Conservation (phyloP, 495 filamentous ascomycete genomes). For the Aspergillus cristatus region DNA sequence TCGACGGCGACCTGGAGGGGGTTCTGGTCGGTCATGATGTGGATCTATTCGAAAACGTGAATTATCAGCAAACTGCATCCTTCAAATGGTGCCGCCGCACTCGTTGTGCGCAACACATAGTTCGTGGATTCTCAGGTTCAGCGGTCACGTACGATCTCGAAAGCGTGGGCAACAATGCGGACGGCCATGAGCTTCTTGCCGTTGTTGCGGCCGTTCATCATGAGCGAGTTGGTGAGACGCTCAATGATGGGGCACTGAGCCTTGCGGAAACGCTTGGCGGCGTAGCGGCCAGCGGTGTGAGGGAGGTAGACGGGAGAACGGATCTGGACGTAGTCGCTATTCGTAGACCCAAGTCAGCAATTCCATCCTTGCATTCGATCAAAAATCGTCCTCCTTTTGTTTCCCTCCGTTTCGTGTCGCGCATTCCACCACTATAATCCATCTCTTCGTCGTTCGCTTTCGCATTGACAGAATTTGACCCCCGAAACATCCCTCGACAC, state of each 20-base stretch:
- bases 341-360: conserved; percentile 37
- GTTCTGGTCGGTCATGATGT: conserved; percentile 99
- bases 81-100: conserved; percentile 1
- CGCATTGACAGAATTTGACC: conserved; percentile 7
- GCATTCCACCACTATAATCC: neutral
- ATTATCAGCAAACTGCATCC: conserved; percentile 4
- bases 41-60: conserved; percentile 53
- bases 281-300: conserved; percentile 97
- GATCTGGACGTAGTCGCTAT: conserved; percentile 99
- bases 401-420: conserved; percentile 5
- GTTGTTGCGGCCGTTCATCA: conserved; percentile 99
- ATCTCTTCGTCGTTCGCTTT: neutral
- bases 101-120: no score
- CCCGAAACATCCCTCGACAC: conserved; percentile 6
- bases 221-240: conserved; percentile 99
- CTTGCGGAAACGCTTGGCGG: conserved; percentile 99
- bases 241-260: conserved; percentile 99
- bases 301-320: conserved; percentile 95
- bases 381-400: no score
- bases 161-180: conserved; percentile 96
- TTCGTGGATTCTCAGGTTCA: no score
- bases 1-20: conserved; percentile 99
- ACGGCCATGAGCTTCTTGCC: conserved; percentile 99
- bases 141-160: conserved; percentile 96
- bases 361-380: no score